Evolutionary conservation across 306 rosid genomes (phyloP), one percentile per base, ranked within the genome.

Genomic region (Arachis hypogaea): DNA sequence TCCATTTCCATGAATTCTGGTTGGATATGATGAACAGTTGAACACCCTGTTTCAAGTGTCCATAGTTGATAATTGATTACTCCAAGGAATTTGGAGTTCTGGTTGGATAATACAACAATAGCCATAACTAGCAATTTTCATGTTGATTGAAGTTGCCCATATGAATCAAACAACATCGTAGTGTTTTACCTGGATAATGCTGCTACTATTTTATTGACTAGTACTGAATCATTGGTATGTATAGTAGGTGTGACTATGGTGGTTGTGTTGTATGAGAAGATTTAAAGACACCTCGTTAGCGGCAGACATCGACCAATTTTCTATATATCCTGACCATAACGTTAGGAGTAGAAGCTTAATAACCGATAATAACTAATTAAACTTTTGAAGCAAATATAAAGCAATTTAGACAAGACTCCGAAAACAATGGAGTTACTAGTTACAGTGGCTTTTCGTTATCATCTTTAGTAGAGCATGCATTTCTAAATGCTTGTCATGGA

Each of bases 311-410:
- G 30, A 33, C 75, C 61, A 16, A 30, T 51, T 51, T 50, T 49
- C 54, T 45, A 12, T 76, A 43, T 71, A 33, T 49, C 41, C 36
- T 6, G 18, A 43, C 4, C 61, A 57, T 72, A 57, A 69, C 2
- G 44, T 42, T 71, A 30, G 66, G 10, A 0, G 69, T 42, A 5
- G 74, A 51, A 66, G 75, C 63, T 50, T 59, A 78, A 58, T 78
- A 42, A 58, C 50, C 14, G 14, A 72, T 18, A 47, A 71, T 49
- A 5, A 66, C 43, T 14, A 67, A 54, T 54, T 43, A 1, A 66
- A 54, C 55, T 62, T 73, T 44, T 67, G 61, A 60, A 79, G 66
- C 30, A 73, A 73, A 51, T 54, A 51, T 66, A 28, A 42, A 38
- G 41, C 54, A 66, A 43, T 42, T 14, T 73, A 67, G 51, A 59